Percentiles rank a stretch among this genome's conserved stretches.
Evolutionary conservation across 2,329 filamentous ascomycete genomes (phyloP).

Genomic region (Acrodontium crateriforme): DNA sequence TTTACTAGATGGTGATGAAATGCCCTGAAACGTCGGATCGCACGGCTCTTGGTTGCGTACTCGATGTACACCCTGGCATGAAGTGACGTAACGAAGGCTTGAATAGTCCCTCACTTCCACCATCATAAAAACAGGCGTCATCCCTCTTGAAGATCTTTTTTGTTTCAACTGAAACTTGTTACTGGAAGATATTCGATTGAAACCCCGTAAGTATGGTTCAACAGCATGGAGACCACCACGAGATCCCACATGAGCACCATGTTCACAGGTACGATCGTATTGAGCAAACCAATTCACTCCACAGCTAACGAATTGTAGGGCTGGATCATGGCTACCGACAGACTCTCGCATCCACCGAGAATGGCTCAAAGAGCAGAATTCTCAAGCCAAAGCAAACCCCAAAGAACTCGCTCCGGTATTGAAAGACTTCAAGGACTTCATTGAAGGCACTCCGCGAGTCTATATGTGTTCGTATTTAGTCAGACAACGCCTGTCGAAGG

Average conservation of each 20-base stretch:
- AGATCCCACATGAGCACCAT: constrained; percentile 37
- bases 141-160: too few species aligned
- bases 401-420: constrained; percentile 45
- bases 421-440: constrained; percentile 50
- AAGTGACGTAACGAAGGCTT: too few species aligned
- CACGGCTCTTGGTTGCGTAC: too few species aligned
- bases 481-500: too few species aligned
- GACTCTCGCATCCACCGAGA: constrained; percentile 48
- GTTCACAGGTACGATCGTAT: constrained; percentile 30
- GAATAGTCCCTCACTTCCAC: too few species aligned
- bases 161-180: too few species aligned
- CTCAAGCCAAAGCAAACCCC: constrained; percentile 39
- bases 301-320: constrained; percentile 20
- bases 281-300: not conserved
- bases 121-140: too few species aligned
- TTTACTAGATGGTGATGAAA: too few species aligned
- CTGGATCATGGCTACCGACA: constrained; percentile 48
- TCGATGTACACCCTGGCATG: too few species aligned
- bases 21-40: too few species aligned
- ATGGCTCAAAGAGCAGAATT: constrained; percentile 46
- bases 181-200: too few species aligned
- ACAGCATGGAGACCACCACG: constrained; percentile 29
- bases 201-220: too few species aligned
- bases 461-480: constrained; percentile 59
- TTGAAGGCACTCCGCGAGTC: constrained; percentile 49